A percentile compares a stretch with the other conserved stretches of the same genome.
Evolutionary conservation across 202 grass and related monocot species (phyloP).

Genomic region (Carex arenaria): DNA sequence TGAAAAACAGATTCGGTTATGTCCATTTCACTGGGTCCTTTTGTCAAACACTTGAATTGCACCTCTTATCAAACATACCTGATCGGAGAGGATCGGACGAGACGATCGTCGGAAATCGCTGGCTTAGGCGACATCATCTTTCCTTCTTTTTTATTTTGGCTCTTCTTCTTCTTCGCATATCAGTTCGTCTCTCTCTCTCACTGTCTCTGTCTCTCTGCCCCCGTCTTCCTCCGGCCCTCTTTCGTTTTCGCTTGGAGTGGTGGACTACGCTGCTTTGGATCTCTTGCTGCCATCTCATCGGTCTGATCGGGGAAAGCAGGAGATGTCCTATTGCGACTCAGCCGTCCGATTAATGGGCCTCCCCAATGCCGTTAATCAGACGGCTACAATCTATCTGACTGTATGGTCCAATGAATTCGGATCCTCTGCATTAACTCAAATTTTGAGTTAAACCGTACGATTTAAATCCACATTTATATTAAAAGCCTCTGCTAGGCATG

Average conservation of each 20-base stretch:
- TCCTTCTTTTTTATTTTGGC: neutral
- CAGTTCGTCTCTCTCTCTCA: conserved; percentile 3
- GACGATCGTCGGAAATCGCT: conserved; percentile 14
- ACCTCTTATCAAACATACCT: neutral
- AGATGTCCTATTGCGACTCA: neutral
- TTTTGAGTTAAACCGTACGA: no score
- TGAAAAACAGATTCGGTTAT: neutral
- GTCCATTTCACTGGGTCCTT: neutral
- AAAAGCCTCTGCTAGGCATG: no score
- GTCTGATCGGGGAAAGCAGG: neutral
- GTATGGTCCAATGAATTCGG: neutral
- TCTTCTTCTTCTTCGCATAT: conserved; percentile 15
- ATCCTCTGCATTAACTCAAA: no score
- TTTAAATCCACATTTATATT: no score
- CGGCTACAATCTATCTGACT: neutral
- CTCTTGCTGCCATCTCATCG: neutral
- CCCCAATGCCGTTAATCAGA: neutral
- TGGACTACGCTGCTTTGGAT: neutral
- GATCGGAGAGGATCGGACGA: conserved; percentile 1
- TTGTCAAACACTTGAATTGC: neutral
- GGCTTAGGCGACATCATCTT: conserved; percentile 29
- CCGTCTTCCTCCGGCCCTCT: neutral
- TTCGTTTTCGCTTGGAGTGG: conserved; percentile 1
- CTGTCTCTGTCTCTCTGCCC: neutral
- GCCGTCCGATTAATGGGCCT: neutral